Conservation (phyloP, 2,329 filamentous ascomycete species). For the Raffaelea albimanens region DNA sequence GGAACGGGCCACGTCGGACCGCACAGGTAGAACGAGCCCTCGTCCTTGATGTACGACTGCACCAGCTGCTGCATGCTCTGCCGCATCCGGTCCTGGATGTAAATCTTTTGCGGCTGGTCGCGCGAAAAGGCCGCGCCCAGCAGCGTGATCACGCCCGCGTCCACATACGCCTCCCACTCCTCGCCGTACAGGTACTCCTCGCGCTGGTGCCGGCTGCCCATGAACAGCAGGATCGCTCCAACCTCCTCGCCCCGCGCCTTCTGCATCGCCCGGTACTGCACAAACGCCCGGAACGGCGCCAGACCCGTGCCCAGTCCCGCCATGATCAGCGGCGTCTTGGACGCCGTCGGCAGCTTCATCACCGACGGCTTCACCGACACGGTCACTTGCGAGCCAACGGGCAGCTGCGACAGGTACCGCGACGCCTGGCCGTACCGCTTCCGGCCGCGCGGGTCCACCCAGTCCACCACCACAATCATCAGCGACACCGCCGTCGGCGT, state of each 20-base stretch:
- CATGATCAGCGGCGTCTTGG: conserved; percentile 95
- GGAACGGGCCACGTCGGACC: conserved; percentile 98
- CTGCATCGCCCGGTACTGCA: conserved; percentile 96
- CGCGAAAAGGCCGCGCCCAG: conserved; percentile 91
- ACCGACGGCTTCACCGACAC: conserved; percentile 96
- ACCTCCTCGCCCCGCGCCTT: conserved; percentile 96
- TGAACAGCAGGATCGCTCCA: conserved; percentile 86
- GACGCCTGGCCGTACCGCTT: conserved; percentile 90
- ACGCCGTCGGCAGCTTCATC: conserved; percentile 89
- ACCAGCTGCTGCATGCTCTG: conserved; percentile 76
- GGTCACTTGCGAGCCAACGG: conserved; percentile 68
- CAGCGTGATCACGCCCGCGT: conserved; percentile 88
- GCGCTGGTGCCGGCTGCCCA: conserved; percentile 92
- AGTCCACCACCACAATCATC: conserved; percentile 95
- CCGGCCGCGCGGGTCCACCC: conserved; percentile 81
- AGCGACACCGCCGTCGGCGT: conserved; percentile 82
- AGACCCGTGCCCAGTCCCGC: conserved; percentile 96
- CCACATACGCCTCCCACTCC: conserved; percentile 97
- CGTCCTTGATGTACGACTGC: conserved; percentile 75
- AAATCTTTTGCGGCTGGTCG: conserved; percentile 97
- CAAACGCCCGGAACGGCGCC: conserved; percentile 97
- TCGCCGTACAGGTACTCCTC: conserved; percentile 99
- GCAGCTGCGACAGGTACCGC: conserved; percentile 71
- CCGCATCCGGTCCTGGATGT: conserved; percentile 97
- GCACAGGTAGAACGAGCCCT: conserved; percentile 93